These are phyloP conservation scores for Sporothrix globosa DNA, from an alignment of 2,329 filamentous ascomycete genomes.

Conservation along the genomic window DNA sequence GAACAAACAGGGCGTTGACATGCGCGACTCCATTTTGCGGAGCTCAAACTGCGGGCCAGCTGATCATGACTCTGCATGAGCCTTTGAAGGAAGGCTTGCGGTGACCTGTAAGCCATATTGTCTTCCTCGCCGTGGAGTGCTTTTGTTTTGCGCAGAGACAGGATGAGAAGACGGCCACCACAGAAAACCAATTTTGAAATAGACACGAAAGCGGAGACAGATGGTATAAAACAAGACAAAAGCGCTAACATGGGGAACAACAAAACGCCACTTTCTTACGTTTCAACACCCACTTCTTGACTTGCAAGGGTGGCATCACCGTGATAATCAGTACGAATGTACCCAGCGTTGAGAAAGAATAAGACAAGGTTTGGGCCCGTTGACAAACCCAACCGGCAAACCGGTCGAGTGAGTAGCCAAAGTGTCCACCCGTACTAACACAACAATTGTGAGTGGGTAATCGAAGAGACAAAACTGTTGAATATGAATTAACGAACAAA, in stretches of 20 bases:
- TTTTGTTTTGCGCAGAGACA: background rate
- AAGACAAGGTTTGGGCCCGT: slow-evolving; percentile 9
- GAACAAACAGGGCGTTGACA: slow-evolving; percentile 7
- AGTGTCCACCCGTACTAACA: background rate
- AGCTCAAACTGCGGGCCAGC: slow-evolving; percentile 1
- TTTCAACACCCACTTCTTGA: background rate
- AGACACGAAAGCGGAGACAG: background rate
- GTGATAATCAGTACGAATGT: background rate
- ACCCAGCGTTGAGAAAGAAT: no score
- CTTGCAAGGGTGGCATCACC: slow-evolving; percentile 14
- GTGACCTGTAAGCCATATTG: background rate
- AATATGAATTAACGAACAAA: background rate
- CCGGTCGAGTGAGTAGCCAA: background rate
- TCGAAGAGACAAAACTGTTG: slow-evolving; percentile 12
- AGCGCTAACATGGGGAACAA: background rate
- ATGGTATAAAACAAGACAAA: background rate
- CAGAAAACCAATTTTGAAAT: background rate
- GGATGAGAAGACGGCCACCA: background rate
- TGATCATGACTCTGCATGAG: slow-evolving; percentile 17
- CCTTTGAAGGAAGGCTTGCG: background rate
- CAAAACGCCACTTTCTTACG: background rate
- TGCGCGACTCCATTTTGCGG: slow-evolving; percentile 5
- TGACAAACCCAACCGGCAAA: slow-evolving; percentile 14
- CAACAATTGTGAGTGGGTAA: background rate
- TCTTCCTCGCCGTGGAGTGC: background rate